Base-by-base conservation (phyloP, 2,329 filamentous ascomycete genomes). In the Phyllachora maydis region DNA sequence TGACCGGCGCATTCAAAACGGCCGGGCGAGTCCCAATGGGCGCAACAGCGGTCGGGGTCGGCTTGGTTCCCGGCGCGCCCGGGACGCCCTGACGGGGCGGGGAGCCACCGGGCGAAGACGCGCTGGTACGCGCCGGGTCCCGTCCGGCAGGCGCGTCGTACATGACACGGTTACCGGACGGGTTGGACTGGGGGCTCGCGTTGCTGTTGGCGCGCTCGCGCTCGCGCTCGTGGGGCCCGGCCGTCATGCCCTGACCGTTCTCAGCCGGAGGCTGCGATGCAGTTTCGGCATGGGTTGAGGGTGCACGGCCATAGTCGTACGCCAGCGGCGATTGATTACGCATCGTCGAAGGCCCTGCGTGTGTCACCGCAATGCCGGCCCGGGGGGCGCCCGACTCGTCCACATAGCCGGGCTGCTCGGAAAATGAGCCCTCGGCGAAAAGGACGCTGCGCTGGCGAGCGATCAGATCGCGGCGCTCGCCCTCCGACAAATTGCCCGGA, bases 401-500 rank as follows among this genome's bases (percentile, higher is more conserved):
- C 23, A 69, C 58, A 39, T 74, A 73, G 33, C 56, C 59, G 31
- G 56, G 59, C 35, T 64, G 66, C 35, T 73, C 70, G 42, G 73
- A 68, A 44, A 79, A 74, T 24, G 63, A 46, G 8, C 59, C 59
- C 42, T 78, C 79, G 44, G 82, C 81, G 49, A 95, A 98, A 35
- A 98, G 56, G 34, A 85, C 83, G 49, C 75, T 83, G 50, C 90
- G 82, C 54, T 95, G 88, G 43, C 85, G 83, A 37, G 83, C 78
- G 50, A 95, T 91, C 47, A 95, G 63, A 39, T 95, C 85, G 39
- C 85, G 81, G 39, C 85, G 85, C 42, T 92, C 83, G 40, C 93
- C 83, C 56, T 95, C 88, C 45, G 75, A 90, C 75, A 92, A 77
- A 42, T 58, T 52, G 38, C 72, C 71, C 25, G 79, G 79, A 54